Base-by-base conservation (phyloP, 768 basidiomycete genomes). In the Hemileccinum rubropunctum region DNA sequence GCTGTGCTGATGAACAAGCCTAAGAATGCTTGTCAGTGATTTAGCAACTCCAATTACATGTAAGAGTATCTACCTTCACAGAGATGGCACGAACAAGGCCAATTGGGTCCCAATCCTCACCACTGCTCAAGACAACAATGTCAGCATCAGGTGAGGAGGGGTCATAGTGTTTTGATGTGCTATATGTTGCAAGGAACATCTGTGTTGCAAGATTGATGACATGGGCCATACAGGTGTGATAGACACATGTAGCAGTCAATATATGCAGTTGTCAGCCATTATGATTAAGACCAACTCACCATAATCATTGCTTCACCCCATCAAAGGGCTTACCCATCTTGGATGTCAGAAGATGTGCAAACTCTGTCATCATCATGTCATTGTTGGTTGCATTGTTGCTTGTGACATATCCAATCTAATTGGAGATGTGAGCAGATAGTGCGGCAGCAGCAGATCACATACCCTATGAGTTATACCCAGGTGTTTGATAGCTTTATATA, bases 391-490 rank as follows among this genome's bases (percentile, higher is more conserved):
- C 48, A 42, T 53, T 53, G 30, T 53, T 18, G 15, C 70, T 73
- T 0, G 72, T 74, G 1, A 74, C 60, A 42, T 67, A 53, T 0
- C 69, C 66, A 51, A 72, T 54, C 71, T 71, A 50, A 12, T 34
- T 34, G 3, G 14, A 12, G 7, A 8, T 6, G 12, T 12, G 33
- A 34, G n/a, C n/a, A n/a, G n/a, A n/a, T n/a, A n/a, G n/a, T n/a
- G n/a, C n/a, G n/a, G n/a, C n/a, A n/a, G n/a, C n/a, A n/a, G n/a
- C n/a, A n/a, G n/a, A n/a, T n/a, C n/a, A n/a, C n/a, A n/a, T n/a
- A n/a, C n/a, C n/a, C n/a, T n/a, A n/a, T n/a, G n/a, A n/a, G n/a
- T n/a, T n/a, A n/a, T n/a, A n/a, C n/a, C n/a, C n/a, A n/a, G n/a
- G n/a, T n/a, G n/a, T n/a, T n/a, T n/a, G n/a, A n/a, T n/a, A n/a